A percentile compares a stretch with the other conserved stretches of the same genome.
Conservation (phyloP, 2,329 filamentous ascomycete genomes). For the Penicillium sp. region DNA sequence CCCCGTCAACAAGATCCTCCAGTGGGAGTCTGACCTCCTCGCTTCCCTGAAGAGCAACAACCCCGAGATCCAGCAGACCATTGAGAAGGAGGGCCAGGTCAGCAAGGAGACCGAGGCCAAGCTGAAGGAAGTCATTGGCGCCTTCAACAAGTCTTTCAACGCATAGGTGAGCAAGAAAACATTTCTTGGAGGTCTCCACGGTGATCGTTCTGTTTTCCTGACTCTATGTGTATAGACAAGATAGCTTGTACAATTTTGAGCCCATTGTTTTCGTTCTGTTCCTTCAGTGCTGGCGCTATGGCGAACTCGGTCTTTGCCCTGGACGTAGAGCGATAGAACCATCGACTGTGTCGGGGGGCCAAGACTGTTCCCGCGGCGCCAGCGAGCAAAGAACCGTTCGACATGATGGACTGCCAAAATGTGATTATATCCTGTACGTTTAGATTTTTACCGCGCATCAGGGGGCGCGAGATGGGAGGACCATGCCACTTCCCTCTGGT, state of each 20-base stretch:
- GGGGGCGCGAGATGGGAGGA: conserved; percentile 26
- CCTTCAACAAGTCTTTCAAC: conserved; percentile 91
- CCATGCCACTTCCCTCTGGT: conserved; percentile 26
- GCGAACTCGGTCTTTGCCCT: conserved; percentile 15
- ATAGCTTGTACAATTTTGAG: conserved; percentile 44
- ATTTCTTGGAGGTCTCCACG: conserved; percentile 28
- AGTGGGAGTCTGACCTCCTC: conserved; percentile 94
- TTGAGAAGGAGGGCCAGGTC: conserved; percentile 91
- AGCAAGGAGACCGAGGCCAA: conserved; percentile 76
- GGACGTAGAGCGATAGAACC: conserved; percentile 28
- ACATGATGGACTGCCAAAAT: conserved; percentile 25
- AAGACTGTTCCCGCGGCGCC: conserved; percentile 4
- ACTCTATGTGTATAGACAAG: conserved; percentile 42
- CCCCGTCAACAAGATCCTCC: conserved; percentile 82
- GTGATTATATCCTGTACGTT: conserved; percentile 41
- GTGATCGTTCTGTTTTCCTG: conserved; percentile 37
- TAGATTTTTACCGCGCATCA: conserved; percentile 35
- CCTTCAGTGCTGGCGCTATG: conserved; percentile 18
- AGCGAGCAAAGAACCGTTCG: conserved; percentile 1
- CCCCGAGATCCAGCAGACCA: conserved; percentile 71
- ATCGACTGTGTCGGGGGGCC: conserved; percentile 21
- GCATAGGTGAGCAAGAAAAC: conserved; percentile 38
- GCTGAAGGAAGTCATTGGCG: conserved; percentile 62
- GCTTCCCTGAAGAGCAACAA: conserved; percentile 88
- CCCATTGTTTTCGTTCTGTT: conserved; percentile 38